These are phyloP conservation scores for Ceriops tagal DNA, from an alignment of 345 rosid genomes.

Conservation along the genomic window DNA sequence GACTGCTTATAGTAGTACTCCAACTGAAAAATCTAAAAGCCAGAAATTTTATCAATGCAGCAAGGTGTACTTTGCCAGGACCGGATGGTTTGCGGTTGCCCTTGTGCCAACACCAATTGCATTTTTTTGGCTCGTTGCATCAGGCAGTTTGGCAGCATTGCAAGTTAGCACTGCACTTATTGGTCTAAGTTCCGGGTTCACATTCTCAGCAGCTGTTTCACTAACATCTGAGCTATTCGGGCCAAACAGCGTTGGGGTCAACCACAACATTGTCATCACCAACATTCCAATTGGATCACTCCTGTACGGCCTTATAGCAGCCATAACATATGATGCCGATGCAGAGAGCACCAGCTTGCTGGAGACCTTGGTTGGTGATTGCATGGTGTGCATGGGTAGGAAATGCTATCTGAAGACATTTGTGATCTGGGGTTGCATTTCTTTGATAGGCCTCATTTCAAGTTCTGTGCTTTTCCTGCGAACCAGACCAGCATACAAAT, in stretches of 20 bases:
- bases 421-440: slow-evolving; percentile 48
- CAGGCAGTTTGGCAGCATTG: slow-evolving; percentile 42
- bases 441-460: slow-evolving; percentile 41
- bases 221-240: slow-evolving; percentile 86
- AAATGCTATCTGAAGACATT: slow-evolving; percentile 53
- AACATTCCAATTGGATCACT: slow-evolving; percentile 88
- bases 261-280: slow-evolving; percentile 87
- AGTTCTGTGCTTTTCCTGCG: slow-evolving; percentile 46
- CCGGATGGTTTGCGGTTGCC: slow-evolving; percentile 73
- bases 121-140: slow-evolving; percentile 50
- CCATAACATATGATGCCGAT: slow-evolving; percentile 57
- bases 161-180: slow-evolving; percentile 47
- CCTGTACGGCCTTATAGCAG: slow-evolving; percentile 71
- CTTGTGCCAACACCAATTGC: slow-evolving; percentile 66
- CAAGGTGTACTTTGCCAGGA: slow-evolving; percentile 68
- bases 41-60: slow-evolving; percentile 41
- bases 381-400: slow-evolving; percentile 54
- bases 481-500: slow-evolving; percentile 49
- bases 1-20: background rate
- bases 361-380: slow-evolving; percentile 22
- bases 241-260: slow-evolving; percentile 65
- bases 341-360: slow-evolving; percentile 25
- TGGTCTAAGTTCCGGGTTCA: slow-evolving; percentile 74
- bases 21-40: slow-evolving; percentile 4
- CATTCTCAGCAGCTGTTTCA: slow-evolving; percentile 74